Evolutionary conservation across 768 basidiomycete species (phyloP), one percentile per base, ranked within the genome.

Genomic region (Suillus decipiens): DNA sequence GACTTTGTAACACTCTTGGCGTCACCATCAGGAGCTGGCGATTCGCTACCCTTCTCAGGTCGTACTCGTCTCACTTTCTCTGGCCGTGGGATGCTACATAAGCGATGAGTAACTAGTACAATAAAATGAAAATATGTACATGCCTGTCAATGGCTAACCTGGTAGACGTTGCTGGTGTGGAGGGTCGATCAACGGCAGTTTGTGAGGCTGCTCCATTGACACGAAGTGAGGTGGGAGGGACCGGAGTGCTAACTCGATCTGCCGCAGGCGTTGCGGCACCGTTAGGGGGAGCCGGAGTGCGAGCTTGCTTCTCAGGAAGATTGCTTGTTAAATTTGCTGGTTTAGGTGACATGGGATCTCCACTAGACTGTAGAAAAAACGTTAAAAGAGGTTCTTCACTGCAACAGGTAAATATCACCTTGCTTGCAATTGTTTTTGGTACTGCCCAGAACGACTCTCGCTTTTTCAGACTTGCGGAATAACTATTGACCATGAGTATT

Each of bases 391-490:
- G 34, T 24, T 28, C 9, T 19, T 41, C 4, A 31, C 9, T 41
- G 3, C 1, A 15, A 34, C n/a, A 0, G 0, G 24, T 53, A 39
- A 3, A 50, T 48, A 62, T 45, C 63, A 81, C 82, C 71, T 78
- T 82, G 41, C 71, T 61, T 36, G 65, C 64, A 31, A 70, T 59
- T 58, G 69, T 63, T 36, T 74, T 70, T 22, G 78, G 69, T 19
- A 72, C 71, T 28, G 73, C 67, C 82, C 89, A 91, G 24, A 85
- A 72, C 5, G 83, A 64, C 71, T 92, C 90, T 37, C 89, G 82
- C 70, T 89, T 90, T 76, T 89, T 91, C 70, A 93, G 76, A 70
- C 86, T 85, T 5, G 90, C 89, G 19, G 86, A 84, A 72, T 92
- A 92, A 24, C 90, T 91, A 61, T 2, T 34, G 61, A 45, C 41